phyloP scores from a whole-genome alignment of 345 rosid species.

The Cochlearia excelsa region DNA sequence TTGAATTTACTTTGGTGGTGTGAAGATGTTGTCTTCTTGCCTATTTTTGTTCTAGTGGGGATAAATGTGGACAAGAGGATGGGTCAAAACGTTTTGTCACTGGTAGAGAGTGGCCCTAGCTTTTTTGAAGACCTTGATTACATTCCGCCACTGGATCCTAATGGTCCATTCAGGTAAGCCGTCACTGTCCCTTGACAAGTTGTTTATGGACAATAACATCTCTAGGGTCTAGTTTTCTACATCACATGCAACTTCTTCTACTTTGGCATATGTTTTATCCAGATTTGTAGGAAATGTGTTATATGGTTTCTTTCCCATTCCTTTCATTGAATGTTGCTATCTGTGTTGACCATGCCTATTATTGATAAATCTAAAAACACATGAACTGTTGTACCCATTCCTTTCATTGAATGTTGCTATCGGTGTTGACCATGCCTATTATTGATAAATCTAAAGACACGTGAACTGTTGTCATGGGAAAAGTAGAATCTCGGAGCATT shows the following conservation, averaged over 20 bases:
- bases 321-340: too few species aligned
- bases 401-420: too few species aligned
- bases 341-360: slow-evolving; percentile 98
- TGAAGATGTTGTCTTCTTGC: slow-evolving; percentile 86
- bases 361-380: slow-evolving; percentile 47
- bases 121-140: slow-evolving; percentile 82
- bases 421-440: slow-evolving; percentile 98
- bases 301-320: neutral
- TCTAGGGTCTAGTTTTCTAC: neutral
- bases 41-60: slow-evolving; percentile 86
- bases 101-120: slow-evolving; percentile 95
- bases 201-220: neutral
- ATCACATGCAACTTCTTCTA: neutral
- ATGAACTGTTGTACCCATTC: too few species aligned
- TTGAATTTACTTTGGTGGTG: slow-evolving; percentile 10
- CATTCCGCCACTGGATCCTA: slow-evolving; percentile 83
- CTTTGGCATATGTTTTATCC: neutral
- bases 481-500: slow-evolving; percentile 86
- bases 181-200: neutral
- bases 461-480: slow-evolving; percentile 99
- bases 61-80: slow-evolving; percentile 65
- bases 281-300: neutral
- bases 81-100: slow-evolving; percentile 57
- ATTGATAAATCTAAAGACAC: slow-evolving; percentile 97
- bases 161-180: slow-evolving; percentile 87